Base-by-base conservation (phyloP, 2,329 filamentous ascomycete species). In the Ophiocordyceps camponoti-floridani region DNA sequence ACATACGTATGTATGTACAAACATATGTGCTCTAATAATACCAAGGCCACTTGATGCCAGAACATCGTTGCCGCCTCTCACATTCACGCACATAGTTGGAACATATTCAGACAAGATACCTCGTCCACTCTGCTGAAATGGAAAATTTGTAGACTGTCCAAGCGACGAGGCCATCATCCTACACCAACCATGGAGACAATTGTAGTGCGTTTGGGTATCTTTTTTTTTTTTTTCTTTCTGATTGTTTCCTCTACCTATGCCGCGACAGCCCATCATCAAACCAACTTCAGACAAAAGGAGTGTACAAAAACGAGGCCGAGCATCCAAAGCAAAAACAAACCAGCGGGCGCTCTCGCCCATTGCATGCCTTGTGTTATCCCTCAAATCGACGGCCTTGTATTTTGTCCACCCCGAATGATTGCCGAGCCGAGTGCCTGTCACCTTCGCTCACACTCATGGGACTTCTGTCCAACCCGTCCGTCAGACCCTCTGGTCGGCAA, bases 401-500 rank as follows among this genome's bases (percentile, higher is more conserved):
- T 23, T 6, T 12, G 4, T 13, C 4, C 33, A 13, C 33, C 33
- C 33, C 5, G 33, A 5, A 35, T n/a, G n/a, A n/a, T n/a, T n/a
- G n/a, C n/a, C n/a, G n/a, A 35, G 5, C 11, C 33, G 33, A 35
- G 10, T 7, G n/a, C n/a, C n/a, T n/a, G n/a, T n/a, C n/a, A n/a
- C n/a, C n/a, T n/a, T n/a, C n/a, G n/a, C n/a, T n/a, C n/a, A n/a
- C n/a, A n/a, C n/a, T n/a, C n/a, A n/a, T n/a, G n/a, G n/a, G n/a
- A n/a, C n/a, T n/a, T n/a, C n/a, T n/a, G n/a, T n/a, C n/a, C 16
- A 11, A 14, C 33, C n/a, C 13, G 4, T 37, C 33, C 13, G 13
- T 37, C 33, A 80, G 30, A 79, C 76, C 57, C 76, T 66, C 62
- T 80, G 76, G 54, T 78, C 76, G 23, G 86, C 84, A 72, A 91